A percentile compares a stretch with the other conserved stretches of the same genome.
Conservation (phyloP, 2,329 filamentous ascomycete species). For the Fusarium veterinarium region DNA sequence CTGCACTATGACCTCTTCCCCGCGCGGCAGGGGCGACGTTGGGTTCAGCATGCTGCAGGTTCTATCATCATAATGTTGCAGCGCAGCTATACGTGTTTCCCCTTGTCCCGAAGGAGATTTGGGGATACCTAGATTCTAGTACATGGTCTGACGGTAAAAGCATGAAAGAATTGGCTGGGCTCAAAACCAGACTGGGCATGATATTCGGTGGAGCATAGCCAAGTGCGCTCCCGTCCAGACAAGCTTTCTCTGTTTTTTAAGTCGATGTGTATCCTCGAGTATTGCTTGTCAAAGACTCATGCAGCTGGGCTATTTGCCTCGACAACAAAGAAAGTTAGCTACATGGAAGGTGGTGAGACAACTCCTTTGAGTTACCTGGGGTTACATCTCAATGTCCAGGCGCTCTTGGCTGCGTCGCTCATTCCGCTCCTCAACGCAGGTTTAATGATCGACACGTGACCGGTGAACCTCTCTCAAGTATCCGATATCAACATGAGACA, state of each 20-base stretch:
- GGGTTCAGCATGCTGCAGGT: not conserved
- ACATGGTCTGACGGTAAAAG: not conserved
- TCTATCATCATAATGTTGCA: constrained; percentile 18
- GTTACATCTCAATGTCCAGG: not conserved
- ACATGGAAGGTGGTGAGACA: not conserved
- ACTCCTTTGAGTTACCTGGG: not conserved
- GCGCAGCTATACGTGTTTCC: not conserved
- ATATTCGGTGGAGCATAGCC: not conserved
- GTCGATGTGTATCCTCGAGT: not conserved
- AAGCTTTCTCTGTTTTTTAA: constrained; percentile 1
- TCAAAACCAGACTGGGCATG: not conserved
- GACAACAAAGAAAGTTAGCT: not conserved
- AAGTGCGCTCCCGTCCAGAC: not conserved
- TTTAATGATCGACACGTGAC: constrained; percentile 26
- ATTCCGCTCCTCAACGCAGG: constrained; percentile 7
- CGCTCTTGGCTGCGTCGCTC: constrained; percentile 27
- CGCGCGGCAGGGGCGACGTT: constrained; percentile 9
- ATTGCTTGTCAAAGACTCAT: not conserved
- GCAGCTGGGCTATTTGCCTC: not conserved
- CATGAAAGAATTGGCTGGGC: not conserved
- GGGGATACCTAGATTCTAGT: not conserved
- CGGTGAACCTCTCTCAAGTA: not conserved
- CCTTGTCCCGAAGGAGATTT: not conserved
- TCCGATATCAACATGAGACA: not conserved
- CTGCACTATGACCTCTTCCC: constrained; percentile 19